Base-by-base conservation (phyloP, 2,329 filamentous ascomycete species). In the Sporothrix protearum region DNA sequence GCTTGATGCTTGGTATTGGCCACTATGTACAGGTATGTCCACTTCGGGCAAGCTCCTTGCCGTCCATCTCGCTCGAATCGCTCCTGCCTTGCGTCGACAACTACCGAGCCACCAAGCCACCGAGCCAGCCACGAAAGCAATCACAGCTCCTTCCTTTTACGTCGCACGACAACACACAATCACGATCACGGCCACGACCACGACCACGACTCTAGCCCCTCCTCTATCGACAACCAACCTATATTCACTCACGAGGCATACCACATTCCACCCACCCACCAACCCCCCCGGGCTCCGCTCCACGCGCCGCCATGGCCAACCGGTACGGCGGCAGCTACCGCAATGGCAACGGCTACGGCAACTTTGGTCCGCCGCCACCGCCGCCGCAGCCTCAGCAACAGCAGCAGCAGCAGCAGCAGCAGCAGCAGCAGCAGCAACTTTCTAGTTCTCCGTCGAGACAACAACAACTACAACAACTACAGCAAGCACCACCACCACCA, bases 291-390 rank as follows among this genome's bases (percentile, higher is more conserved):
- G 67, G 51, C 68, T 30, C 49, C 64, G 69, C 68, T 53, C 64
- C 45, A n/a, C 64, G 45, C 67, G 51, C 67, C 78, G 51, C 67
- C 78, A 87, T 87, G 86, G 80, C 85, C 75, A 83, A 83, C 78
- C 82, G 85, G 76, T 85, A 85, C 79, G 84, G 82, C 76, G 80
- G 77, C 73, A 78, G 84, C 71, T 83, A 81, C 78, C 81, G 82
- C 77, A 83, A 81, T 74, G 81, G 81, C 74, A 80, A 81, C 59
- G 70, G 82, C 63, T 84, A 84, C 76, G 84, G 83, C 47, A 82
- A 81, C 72, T 79, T 84, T 75, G 79, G 81, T 61, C 79, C 78
- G 57, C 76, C 67, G 66, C 75, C 72, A 45, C 47, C 42, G 19
- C 71, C 67, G 55, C 70, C 49, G 68, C 71, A 75, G 71, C 61